A percentile compares a stretch with the other conserved stretches of the same genome.
phyloP scores from a whole-genome alignment of 2,329 filamentous ascomycete genomes.

The Septoria linicola region DNA sequence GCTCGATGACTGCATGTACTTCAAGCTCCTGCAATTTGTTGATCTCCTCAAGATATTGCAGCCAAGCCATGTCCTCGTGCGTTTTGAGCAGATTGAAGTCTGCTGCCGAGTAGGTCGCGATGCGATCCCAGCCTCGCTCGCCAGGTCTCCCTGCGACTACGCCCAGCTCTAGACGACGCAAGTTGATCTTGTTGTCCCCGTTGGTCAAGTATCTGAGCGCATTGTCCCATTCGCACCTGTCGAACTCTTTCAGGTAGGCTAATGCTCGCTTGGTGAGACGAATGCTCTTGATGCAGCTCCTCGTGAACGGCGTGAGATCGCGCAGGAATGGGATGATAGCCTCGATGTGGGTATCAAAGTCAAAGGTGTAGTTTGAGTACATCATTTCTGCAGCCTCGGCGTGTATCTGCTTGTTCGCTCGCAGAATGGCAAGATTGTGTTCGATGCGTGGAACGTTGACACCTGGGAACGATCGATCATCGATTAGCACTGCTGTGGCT shows the following conservation, averaged over 20 bases:
- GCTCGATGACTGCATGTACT: slow-evolving; percentile 55
- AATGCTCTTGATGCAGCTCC: slow-evolving; percentile 51
- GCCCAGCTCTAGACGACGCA: slow-evolving; percentile 48
- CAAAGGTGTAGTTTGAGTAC: slow-evolving; percentile 58
- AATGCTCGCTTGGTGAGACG: slow-evolving; percentile 57
- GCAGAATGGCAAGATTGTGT: slow-evolving; percentile 36
- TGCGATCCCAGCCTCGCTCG: slow-evolving; percentile 50
- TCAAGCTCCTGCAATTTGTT: slow-evolving; percentile 52
- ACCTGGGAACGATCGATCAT: too few relatives aligned
- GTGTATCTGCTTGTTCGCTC: slow-evolving; percentile 47
- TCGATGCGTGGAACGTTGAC: slow-evolving; percentile 42
- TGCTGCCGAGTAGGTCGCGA: slow-evolving; percentile 46
- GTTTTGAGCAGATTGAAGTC: slow-evolving; percentile 49
- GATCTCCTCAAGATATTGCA: slow-evolving; percentile 54
- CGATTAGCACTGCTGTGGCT: too few relatives aligned
- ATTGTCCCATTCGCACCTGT: slow-evolving; percentile 56
- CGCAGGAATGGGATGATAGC: slow-evolving; percentile 60
- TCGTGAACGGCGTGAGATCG: slow-evolving; percentile 54
- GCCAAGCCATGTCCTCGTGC: slow-evolving; percentile 58
- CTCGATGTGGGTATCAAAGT: slow-evolving; percentile 61
- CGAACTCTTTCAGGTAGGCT: slow-evolving; percentile 55
- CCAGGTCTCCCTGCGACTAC: slow-evolving; percentile 56
- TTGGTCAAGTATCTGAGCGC: slow-evolving; percentile 51
- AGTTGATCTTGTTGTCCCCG: slow-evolving; percentile 30
- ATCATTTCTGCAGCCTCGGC: slow-evolving; percentile 57